Evolutionary conservation across 2,329 filamentous ascomycete species (phyloP).

Genomic region (Diplocarpon mali): DNA sequence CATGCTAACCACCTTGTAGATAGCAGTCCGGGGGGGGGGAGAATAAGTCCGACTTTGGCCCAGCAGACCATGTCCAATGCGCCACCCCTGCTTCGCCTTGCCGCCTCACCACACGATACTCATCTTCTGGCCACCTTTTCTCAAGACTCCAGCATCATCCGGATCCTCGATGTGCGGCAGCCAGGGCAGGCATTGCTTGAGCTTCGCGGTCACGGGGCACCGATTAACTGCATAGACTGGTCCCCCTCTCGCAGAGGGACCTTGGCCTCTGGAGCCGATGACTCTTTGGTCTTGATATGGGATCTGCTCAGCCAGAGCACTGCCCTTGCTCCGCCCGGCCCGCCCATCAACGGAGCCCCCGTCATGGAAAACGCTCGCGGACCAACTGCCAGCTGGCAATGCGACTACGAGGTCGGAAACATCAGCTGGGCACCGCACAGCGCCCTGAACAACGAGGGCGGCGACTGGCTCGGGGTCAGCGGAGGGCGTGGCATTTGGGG

Average conservation of each 20-base stretch:
- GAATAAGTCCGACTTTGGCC: constrained; percentile 63
- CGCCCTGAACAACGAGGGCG: constrained; percentile 53
- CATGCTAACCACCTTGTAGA: constrained; percentile 28
- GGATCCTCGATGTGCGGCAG: constrained; percentile 91
- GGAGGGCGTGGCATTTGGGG: constrained; percentile 76
- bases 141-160: constrained; percentile 81
- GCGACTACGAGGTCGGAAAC: constrained; percentile 79
- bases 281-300: constrained; percentile 87
- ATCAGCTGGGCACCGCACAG: constrained; percentile 73
- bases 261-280: constrained; percentile 83
- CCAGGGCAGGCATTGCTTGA: constrained; percentile 92
- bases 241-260: constrained; percentile 77
- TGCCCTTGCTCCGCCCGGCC: constrained; percentile 22
- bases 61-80: constrained; percentile 69
- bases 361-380: constrained; percentile 48
- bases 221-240: constrained; percentile 94
- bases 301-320: constrained; percentile 60
- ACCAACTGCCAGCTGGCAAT: constrained; percentile 70
- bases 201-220: constrained; percentile 73
- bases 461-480: constrained; percentile 76
- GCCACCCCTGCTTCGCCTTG: constrained; percentile 67
- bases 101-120: constrained; percentile 88
- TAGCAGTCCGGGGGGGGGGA: constrained; percentile 37
- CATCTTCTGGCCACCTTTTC: constrained; percentile 97
- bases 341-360: constrained; percentile 38